Evolutionary conservation across 345 rosid genomes (phyloP).

Genomic region (Lumnitzera racemosa): DNA sequence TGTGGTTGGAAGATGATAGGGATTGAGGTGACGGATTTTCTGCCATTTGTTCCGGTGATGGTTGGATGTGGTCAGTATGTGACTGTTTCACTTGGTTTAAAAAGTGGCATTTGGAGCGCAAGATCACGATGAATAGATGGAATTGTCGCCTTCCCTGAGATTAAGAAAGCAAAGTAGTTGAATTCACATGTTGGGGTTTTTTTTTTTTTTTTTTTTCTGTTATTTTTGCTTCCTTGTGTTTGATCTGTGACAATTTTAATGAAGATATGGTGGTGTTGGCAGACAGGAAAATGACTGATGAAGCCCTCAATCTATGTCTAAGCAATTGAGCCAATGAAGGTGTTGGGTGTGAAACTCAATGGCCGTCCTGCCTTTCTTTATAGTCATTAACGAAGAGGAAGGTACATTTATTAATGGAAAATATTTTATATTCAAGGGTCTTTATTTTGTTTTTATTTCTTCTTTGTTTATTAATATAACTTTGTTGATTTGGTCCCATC

Average conservation of each 20-base stretch:
- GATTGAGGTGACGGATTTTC: not conserved
- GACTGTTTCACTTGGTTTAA: no score
- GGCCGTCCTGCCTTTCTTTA: constrained; percentile 9
- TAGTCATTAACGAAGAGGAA: constrained; percentile 1
- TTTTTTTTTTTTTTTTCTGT: not conserved
- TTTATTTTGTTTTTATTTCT: no score
- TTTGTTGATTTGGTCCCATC: no score
- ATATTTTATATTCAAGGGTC: no score
- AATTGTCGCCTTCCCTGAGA: not conserved
- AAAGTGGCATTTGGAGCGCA: not conserved
- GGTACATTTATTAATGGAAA: no score
- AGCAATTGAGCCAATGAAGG: not conserved
- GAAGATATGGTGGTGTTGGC: constrained; percentile 17
- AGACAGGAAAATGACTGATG: constrained; percentile 11
- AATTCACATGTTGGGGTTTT: not conserved
- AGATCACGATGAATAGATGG: not conserved
- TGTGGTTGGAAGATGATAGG: not conserved
- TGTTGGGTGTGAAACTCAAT: not conserved
- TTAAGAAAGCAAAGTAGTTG: constrained; percentile 2
- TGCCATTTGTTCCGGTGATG: not conserved
- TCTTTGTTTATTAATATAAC: no score
- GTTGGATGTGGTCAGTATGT: not conserved
- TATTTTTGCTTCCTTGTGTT: not conserved
- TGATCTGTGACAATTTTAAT: constrained; percentile 19
- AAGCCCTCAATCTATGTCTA: not conserved